Conservation (phyloP, 345 rosid species). For the Murraya koenigii region DNA sequence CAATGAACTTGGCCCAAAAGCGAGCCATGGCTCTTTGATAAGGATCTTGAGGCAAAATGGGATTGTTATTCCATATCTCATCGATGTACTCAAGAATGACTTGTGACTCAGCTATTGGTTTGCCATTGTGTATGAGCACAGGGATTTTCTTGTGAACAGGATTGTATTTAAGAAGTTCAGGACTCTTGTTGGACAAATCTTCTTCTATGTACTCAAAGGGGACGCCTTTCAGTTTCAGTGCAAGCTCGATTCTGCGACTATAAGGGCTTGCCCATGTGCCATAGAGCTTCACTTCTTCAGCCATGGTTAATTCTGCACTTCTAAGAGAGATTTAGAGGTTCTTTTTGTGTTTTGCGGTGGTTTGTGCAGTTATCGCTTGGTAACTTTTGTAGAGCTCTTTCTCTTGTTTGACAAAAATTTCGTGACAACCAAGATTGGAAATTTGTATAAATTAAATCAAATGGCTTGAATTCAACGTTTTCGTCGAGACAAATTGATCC, state of each 20-base stretch:
- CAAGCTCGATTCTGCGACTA: conserved; percentile 35
- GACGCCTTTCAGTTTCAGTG: conserved; percentile 38
- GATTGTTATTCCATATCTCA: conserved; percentile 39
- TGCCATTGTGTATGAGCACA: conserved; percentile 42
- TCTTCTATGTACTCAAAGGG: conserved; percentile 38
- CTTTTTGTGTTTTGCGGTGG: neutral
- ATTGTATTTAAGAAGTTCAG: conserved; percentile 35
- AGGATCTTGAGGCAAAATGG: conserved; percentile 41
- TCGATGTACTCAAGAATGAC: conserved; percentile 46
- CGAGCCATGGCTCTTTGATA: conserved; percentile 38
- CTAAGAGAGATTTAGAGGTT: neutral
- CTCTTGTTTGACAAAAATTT: neutral
- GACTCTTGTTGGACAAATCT: conserved; percentile 35
- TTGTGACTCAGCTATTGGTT: conserved; percentile 33
- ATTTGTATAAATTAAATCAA: neutral
- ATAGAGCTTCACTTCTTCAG: conserved; percentile 5
- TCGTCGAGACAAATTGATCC: no score
- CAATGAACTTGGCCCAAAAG: conserved; percentile 40
- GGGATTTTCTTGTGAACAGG: conserved; percentile 41
- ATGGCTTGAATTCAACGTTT: neutral
- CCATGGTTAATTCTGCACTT: neutral
- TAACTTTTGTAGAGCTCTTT: neutral
- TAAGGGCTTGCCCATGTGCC: conserved; percentile 30
- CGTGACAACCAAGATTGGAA: neutral
- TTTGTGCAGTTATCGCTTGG: neutral